phyloP scores from a whole-genome alignment of 2,329 filamentous ascomycete genomes.

The Bertia moriformis region DNA sequence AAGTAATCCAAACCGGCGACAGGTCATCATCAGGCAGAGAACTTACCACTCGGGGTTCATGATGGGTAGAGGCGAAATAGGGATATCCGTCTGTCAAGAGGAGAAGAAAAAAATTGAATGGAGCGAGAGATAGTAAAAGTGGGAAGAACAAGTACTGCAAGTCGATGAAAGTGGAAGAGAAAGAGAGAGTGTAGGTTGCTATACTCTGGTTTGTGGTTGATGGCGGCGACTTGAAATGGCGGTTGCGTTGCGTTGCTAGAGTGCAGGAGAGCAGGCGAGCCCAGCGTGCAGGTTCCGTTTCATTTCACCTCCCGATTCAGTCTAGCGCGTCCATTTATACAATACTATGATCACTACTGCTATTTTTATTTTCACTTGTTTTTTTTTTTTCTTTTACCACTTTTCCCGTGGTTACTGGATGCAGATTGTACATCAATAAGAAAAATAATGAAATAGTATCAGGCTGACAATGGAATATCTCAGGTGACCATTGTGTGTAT shows the following conservation, averaged over 20 bases:
- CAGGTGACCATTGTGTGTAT: too few relatives aligned
- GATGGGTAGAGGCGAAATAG: background rate
- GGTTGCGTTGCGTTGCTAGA: background rate
- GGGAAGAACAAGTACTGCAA: background rate
- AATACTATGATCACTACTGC: too few relatives aligned
- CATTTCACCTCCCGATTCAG: background rate
- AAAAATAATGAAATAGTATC: too few relatives aligned
- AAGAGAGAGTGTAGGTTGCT: background rate
- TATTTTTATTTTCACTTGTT: too few relatives aligned
- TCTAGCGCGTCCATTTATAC: too few relatives aligned
- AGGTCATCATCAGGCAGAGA: too few relatives aligned
- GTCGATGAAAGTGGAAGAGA: background rate
- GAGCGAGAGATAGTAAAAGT: conserved; percentile 1
- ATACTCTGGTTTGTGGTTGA: background rate
- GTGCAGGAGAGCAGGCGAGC: background rate
- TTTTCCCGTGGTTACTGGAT: too few relatives aligned
- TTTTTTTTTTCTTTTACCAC: too few relatives aligned
- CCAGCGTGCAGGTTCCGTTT: background rate
- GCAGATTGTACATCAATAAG: too few relatives aligned
- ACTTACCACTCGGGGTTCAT: conserved; percentile 1
- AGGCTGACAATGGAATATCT: too few relatives aligned
- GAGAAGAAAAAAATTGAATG: background rate
- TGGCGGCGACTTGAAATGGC: background rate
- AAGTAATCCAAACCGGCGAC: too few relatives aligned
- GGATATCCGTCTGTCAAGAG: too few relatives aligned